Conservation (phyloP, 306 rosid genomes). For the Cicer chorassanicum region DNA sequence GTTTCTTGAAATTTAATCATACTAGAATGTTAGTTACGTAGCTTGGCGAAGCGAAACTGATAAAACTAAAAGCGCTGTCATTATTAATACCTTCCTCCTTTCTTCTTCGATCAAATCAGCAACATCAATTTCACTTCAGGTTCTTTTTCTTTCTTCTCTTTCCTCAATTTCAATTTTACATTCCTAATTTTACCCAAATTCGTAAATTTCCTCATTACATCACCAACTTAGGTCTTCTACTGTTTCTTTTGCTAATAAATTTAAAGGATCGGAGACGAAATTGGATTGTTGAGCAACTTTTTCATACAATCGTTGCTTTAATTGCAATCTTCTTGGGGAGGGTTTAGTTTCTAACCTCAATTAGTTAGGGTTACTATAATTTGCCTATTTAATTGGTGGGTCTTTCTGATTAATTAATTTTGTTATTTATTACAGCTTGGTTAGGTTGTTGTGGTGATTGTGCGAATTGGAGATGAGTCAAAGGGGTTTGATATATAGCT, state of each 20-base stretch:
- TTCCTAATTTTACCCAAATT: constrained; percentile 8
- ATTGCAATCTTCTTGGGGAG: constrained; percentile 9
- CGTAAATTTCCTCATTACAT: constrained; percentile 18
- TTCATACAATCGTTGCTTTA: not conserved
- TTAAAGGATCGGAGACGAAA: not conserved
- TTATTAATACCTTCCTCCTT: not conserved
- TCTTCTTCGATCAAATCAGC: constrained; percentile 9
- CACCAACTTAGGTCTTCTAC: not conserved
- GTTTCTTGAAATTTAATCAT: not conserved
- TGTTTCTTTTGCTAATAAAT: not conserved
- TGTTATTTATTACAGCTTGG: constrained; percentile 35
- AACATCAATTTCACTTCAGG: constrained; percentile 37
- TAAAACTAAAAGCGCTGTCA: not conserved
- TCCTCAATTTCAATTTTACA: not conserved
- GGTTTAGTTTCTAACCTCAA: constrained; percentile 31
- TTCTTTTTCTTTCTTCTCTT: not conserved
- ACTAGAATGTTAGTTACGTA: not conserved
- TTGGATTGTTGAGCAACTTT: not conserved
- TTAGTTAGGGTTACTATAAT: not conserved
- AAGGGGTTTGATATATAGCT: constrained; percentile 89
- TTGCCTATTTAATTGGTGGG: not conserved
- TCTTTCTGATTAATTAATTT: constrained; percentile 7
- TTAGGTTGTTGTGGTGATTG: constrained; percentile 38
- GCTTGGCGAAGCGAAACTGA: constrained; percentile 11
- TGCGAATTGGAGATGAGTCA: constrained; percentile 79